Base-by-base conservation (phyloP, 805 yeast species). In the Pichia membranifaciens region DNA sequence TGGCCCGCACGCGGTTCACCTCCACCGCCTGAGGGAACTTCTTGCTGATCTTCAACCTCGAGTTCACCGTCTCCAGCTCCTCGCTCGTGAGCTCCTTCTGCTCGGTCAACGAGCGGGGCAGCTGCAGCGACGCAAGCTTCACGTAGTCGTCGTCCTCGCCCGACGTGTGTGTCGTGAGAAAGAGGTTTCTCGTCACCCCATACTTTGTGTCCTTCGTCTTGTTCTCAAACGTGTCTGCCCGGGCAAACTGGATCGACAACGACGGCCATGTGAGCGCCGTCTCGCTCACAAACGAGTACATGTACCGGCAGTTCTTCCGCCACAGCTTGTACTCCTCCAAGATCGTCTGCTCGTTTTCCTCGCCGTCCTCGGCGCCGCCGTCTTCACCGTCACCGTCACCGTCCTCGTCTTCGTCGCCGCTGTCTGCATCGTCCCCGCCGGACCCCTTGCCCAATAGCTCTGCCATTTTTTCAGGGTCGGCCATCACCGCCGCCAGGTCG, bases 241-340 rank as follows among this genome's bases (percentile, higher is more conserved):
- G 90, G 7, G 83, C 62, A 90, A 93, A 86, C 63, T 86, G 87
- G 4, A 84, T 74, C 1, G 91, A 82, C 43, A 86, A 69, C 2
- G 90, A 81, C 2, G 95, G 95, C 95, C 95, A 86, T 12, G 82
- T 77, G 39, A 86, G 66, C 2, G 84, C 87, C 0, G 91, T 83
- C 58, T 86, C 93, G 42, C 84, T 79, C 29, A 86, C 87, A 60
- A 82, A 85, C 56, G 85, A 89, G 55, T 86, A 86, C 93, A 86
- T 84, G 55, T 74, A 79, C 12, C 86, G 82, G 54, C 90, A 85
- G 58, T 84, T 86, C 58, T 84, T 79, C 50, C 87, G 74, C 95
- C 95, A 86, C 52, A 85, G 63, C 50, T 82, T 80, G 59, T 86
- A 85, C 60, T 86, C 95, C 54, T 78, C 82, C 51, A 77, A 68